phyloP scores from a whole-genome alignment of 495 filamentous ascomycete species.

The Talaromyces trachyspermus region DNA sequence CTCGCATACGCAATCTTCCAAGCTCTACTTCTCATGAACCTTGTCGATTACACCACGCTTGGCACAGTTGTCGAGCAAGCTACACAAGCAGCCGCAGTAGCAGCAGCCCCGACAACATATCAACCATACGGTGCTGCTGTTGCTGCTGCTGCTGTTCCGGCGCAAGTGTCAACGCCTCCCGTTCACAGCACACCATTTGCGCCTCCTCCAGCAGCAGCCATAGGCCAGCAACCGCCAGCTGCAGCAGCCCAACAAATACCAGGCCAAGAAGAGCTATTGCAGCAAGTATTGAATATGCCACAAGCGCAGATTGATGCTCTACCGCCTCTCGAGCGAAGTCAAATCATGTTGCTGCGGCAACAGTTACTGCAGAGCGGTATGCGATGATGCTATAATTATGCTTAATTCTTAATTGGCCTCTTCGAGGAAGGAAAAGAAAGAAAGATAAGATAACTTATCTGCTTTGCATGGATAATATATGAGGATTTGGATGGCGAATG shows the following conservation, averaged over 20 bases:
- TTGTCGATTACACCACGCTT: conserved; percentile 65
- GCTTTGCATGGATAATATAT: background rate
- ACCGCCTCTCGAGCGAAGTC: conserved; percentile 61
- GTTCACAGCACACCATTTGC: conserved; percentile 51
- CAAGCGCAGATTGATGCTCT: conserved; percentile 69
- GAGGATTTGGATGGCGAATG: background rate
- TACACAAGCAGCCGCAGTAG: conserved; percentile 23
- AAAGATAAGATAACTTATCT: background rate
- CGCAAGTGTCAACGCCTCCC: conserved; percentile 49
- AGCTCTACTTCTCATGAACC: conserved; percentile 81
- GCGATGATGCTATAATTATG: too few relatives aligned
- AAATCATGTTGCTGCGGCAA: conserved; percentile 65
- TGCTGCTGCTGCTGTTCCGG: conserved; percentile 27
- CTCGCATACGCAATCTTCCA: conserved; percentile 96
- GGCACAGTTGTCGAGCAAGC: conserved; percentile 51
- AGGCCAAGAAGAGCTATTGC: conserved; percentile 59
- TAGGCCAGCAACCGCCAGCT: conserved; percentile 37
- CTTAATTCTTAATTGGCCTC: too few relatives aligned
- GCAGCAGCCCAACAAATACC: conserved; percentile 35
- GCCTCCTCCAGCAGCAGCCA: conserved; percentile 33
- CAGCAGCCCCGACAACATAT: background rate
- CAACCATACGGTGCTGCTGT: conserved; percentile 21
- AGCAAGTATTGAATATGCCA: conserved; percentile 68
- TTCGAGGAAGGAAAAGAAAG: background rate
- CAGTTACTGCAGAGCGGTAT: conserved; percentile 43